phyloP scores from a whole-genome alignment of 208 protist species.

The Acanthamoeba divionensis region DNA sequence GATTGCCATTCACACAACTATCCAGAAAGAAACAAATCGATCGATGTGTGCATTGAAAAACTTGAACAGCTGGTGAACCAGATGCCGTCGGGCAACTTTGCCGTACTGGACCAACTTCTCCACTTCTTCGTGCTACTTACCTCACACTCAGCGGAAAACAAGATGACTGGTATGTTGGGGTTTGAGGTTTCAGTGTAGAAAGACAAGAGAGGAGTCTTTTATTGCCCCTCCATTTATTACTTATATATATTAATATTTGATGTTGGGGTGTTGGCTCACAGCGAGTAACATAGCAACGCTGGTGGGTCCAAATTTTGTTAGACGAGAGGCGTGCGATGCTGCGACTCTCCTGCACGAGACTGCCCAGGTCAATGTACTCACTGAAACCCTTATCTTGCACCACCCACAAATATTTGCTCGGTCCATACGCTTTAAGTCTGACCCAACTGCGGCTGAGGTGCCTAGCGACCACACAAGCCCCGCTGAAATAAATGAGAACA shows the following conservation, averaged over 20 bases:
- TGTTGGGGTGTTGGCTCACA: not conserved
- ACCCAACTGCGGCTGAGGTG: not conserved
- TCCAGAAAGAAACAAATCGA: not conserved
- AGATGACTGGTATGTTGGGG: slow-evolving; percentile 17
- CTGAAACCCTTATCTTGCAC: not conserved
- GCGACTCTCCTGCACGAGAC: not conserved
- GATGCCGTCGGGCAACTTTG: not conserved
- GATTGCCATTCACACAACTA: not conserved
- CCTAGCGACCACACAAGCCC: too few relatives aligned
- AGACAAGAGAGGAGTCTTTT: not conserved
- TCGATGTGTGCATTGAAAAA: too few relatives aligned
- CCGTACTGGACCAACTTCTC: not conserved
- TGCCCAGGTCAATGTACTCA: not conserved
- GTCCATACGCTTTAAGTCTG: not conserved
- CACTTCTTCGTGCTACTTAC: not conserved
- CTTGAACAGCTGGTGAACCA: not conserved
- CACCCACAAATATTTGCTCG: not conserved
- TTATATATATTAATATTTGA: not conserved
- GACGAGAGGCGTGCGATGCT: not conserved
- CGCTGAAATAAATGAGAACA: too few relatives aligned
- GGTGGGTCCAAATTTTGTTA: not conserved
- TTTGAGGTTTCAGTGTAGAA: too few relatives aligned
- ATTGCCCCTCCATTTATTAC: not conserved
- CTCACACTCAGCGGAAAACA: not conserved
- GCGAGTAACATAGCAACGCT: not conserved